Conservation (phyloP, 139 green algal genomes). For the Chlorella ohadii region DNA sequence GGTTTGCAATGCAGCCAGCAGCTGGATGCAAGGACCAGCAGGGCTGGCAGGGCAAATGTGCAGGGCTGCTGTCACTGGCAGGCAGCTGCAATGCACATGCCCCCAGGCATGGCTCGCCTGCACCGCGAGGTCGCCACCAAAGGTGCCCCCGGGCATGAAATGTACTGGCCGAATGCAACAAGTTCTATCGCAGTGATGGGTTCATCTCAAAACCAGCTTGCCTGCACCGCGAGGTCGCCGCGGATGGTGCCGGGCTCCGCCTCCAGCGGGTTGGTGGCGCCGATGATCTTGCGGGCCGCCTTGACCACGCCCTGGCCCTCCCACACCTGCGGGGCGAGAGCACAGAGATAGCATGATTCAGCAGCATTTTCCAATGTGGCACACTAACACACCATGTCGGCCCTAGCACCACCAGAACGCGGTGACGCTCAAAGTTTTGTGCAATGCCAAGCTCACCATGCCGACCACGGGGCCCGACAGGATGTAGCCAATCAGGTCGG, state of each 20-base stretch:
- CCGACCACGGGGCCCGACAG: conserved; percentile 94
- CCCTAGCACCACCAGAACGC: too few relatives aligned
- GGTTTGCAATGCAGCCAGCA: too few relatives aligned
- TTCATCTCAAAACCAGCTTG: conserved; percentile 48
- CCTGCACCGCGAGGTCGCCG: conserved; percentile 87
- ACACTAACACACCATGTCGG: too few relatives aligned
- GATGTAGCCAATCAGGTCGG: conserved; percentile 97
- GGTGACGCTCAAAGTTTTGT: too few relatives aligned
- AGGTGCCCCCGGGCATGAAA: too few relatives aligned
- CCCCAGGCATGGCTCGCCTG: too few relatives aligned
- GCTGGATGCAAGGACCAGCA: background rate
- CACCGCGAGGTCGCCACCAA: conserved; percentile 90
- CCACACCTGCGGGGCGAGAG: conserved; percentile 91
- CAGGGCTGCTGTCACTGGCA: too few relatives aligned
- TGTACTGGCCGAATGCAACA: too few relatives aligned
- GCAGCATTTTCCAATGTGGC: too few relatives aligned
- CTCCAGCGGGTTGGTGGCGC: conserved; percentile 91
- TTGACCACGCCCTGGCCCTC: conserved; percentile 95
- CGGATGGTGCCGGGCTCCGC: conserved; percentile 96
- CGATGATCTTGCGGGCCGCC: conserved; percentile 80
- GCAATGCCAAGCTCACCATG: conserved; percentile 82
- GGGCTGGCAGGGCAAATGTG: background rate
- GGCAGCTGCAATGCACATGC: too few relatives aligned
- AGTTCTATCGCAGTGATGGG: too few relatives aligned
- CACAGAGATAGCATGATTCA: too few relatives aligned